These are phyloP conservation scores for Hypomyces rosellus DNA, from an alignment of 2,329 filamentous ascomycete species.

Conservation along the genomic window DNA sequence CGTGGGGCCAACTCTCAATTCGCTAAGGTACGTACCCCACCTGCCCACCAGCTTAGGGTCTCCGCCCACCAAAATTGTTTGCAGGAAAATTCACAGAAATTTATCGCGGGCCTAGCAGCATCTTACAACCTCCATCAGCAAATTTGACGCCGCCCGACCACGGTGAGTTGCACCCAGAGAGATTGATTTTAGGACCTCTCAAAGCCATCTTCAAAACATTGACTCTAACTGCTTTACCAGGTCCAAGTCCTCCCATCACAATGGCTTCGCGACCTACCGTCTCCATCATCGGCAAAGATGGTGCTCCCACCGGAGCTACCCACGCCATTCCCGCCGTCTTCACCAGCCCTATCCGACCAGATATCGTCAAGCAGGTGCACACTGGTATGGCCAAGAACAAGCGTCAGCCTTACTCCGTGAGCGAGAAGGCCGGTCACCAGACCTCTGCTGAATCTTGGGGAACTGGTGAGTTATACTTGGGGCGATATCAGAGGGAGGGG, in stretches of 20 bases:
- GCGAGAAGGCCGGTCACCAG: constrained; percentile 99
- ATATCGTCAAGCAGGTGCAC: constrained; percentile 99
- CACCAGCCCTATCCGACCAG: constrained; percentile 92
- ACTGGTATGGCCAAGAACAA: constrained; percentile 99
- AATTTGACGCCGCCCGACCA: constrained; percentile 35
- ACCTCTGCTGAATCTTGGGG: constrained; percentile 99
- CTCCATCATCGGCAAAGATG: constrained; percentile 94
- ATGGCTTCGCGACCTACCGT: constrained; percentile 98
- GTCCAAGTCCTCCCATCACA: constrained; percentile 42
- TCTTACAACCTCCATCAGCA: constrained; percentile 29
- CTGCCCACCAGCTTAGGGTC: constrained; percentile 30
- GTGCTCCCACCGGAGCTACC: constrained; percentile 81
- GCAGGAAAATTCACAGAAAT: constrained; percentile 32
- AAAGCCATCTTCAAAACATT: neutral
- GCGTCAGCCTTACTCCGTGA: constrained; percentile 98
- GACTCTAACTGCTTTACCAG: constrained; percentile 17
- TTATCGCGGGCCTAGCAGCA: constrained; percentile 27
- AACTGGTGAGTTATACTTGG: constrained; percentile 66
- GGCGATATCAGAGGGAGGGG: neutral
- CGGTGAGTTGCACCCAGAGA: constrained; percentile 25
- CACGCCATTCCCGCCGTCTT: constrained; percentile 95
- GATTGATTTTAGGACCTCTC: neutral
- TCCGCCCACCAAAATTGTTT: constrained; percentile 31
- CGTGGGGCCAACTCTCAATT: constrained; percentile 6
- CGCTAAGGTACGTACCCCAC: constrained; percentile 24